Percentiles rank a stretch among this genome's conserved stretches.
phyloP scores from a whole-genome alignment of 2,329 filamentous ascomycete species.

The Lasiodiplodia gonubiensis region DNA sequence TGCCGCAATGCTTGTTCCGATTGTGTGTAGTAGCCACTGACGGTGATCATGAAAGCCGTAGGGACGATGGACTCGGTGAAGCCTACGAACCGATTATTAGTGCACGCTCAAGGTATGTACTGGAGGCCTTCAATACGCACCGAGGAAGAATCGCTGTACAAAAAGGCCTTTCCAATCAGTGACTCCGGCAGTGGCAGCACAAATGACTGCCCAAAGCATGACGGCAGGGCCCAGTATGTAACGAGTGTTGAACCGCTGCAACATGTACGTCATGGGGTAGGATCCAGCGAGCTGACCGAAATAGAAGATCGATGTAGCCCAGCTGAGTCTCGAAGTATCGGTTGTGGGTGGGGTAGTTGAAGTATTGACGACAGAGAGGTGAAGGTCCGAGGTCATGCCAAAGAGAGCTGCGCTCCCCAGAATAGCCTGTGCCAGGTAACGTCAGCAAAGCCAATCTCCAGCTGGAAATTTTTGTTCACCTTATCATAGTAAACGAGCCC shows the following conservation, averaged over 20 bases:
- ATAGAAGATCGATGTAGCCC: conserved; percentile 81
- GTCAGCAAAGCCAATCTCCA: neutral
- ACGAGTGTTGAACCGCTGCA: conserved; percentile 68
- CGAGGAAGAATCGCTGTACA: conserved; percentile 61
- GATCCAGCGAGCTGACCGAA: conserved; percentile 78
- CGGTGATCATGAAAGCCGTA: conserved; percentile 63
- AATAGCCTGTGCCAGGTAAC: conserved; percentile 57
- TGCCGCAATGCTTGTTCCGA: conserved; percentile 45
- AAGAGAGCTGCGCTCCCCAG: conserved; percentile 75
- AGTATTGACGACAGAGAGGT: conserved; percentile 61
- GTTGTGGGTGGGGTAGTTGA: conserved; percentile 56
- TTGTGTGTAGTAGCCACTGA: conserved; percentile 50
- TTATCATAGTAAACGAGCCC: conserved; percentile 75
- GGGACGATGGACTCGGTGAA: conserved; percentile 62
- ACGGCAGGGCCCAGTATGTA: conserved; percentile 69
- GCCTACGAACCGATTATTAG: conserved; percentile 32
- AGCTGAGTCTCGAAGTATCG: conserved; percentile 73
- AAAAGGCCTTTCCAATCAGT: conserved; percentile 67
- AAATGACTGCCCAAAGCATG: conserved; percentile 69
- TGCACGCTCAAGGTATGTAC: too few species aligned
- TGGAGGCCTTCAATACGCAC: neutral
- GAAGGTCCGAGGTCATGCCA: conserved; percentile 74
- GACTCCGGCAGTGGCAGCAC: conserved; percentile 69
- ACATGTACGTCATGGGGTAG: conserved; percentile 73
- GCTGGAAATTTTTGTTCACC: conserved; percentile 36